Conservation (phyloP, 306 rosid genomes). For the Pyrus betulifolia region DNA sequence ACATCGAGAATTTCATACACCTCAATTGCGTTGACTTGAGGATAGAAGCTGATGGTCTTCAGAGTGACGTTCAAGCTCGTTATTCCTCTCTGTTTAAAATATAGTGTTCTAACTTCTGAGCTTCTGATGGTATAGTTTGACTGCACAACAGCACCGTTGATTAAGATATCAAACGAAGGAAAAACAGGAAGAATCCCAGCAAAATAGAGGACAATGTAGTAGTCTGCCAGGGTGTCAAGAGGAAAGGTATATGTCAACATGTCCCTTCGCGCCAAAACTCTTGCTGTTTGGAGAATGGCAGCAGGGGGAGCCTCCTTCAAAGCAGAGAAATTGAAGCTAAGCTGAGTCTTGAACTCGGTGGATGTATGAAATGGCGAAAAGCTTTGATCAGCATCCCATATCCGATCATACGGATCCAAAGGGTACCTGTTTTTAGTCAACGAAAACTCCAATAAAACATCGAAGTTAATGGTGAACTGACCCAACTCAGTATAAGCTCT, state of each 20-base stretch:
- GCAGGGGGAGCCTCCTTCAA: conserved; percentile 53
- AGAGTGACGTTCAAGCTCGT: conserved; percentile 60
- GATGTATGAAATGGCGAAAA: conserved; percentile 64
- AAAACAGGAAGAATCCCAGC: conserved; percentile 77
- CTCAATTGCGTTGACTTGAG: conserved; percentile 89
- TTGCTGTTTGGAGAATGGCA: conserved; percentile 58
- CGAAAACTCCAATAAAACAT: background rate
- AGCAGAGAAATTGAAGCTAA: conserved; percentile 31
- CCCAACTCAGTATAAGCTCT: background rate
- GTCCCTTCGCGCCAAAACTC: conserved; percentile 59
- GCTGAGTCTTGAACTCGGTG: conserved; percentile 47
- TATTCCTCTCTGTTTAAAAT: conserved; percentile 37
- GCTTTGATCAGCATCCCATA: conserved; percentile 65
- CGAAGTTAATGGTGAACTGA: background rate
- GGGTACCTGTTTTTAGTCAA: conserved; percentile 56
- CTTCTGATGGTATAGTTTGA: conserved; percentile 55
- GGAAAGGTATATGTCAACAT: conserved; percentile 56
- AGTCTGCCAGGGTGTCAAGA: conserved; percentile 53
- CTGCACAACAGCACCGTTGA: conserved; percentile 52
- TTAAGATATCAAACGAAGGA: conserved; percentile 60
- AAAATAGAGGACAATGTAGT: conserved; percentile 75
- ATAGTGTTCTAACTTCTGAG: conserved; percentile 54
- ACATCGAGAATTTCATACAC: conserved; percentile 65
- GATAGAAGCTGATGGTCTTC: conserved; percentile 45
- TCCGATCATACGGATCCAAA: conserved; percentile 64